Evolutionary conservation across 495 filamentous ascomycete species (phyloP), one percentile per base, ranked within the genome.

Genomic region (Aspergillus taichungensis): DNA sequence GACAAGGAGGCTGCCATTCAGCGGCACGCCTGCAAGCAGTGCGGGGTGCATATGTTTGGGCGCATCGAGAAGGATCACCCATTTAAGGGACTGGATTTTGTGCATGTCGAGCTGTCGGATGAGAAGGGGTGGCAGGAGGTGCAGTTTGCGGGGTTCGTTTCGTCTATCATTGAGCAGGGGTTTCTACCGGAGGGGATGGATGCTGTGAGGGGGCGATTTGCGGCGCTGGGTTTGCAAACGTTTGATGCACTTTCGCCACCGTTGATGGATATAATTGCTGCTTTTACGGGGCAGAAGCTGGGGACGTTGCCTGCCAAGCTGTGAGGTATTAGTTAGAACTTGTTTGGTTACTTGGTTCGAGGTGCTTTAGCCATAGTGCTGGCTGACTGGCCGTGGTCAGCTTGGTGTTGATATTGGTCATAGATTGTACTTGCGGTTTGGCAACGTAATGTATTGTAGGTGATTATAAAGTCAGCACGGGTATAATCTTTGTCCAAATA

Each of bases 11-110:
- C 79, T 10, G 59, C 66, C 6, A 80, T 83, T 55, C 76, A 68
- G 47, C 76, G 79, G 18, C 43, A 78, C 56, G 76, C 76, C 6
- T 81, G 79, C 67, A 62, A 57, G 30, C 59, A 63, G 18, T 81
- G 77, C 55, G 76, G 76, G 28, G 64, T 69, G 3, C 76, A 79
- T 54, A 33, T 81, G 50, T 81, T 64, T 55, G 77, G 79, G 5
- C 72, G 76, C 27, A 80, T 83, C 57, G 74, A 79, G 56, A 61
- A 62, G 42, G 72, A 77, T 2, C 79, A 83, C 53, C 61, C 78
- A 1, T 81, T 83, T 65, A 72, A 75, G 53, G 79, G 78, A 1
- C 61, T 81, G 11, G 76, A 78, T 52, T 81, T 81, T 60, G 75
- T 81, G 10, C 77, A 83, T 55, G 68, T 64, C 0, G 77, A 83